Evolutionary conservation across 345 rosid genomes (phyloP).

Genomic region (Mallotus nudiflorus): DNA sequence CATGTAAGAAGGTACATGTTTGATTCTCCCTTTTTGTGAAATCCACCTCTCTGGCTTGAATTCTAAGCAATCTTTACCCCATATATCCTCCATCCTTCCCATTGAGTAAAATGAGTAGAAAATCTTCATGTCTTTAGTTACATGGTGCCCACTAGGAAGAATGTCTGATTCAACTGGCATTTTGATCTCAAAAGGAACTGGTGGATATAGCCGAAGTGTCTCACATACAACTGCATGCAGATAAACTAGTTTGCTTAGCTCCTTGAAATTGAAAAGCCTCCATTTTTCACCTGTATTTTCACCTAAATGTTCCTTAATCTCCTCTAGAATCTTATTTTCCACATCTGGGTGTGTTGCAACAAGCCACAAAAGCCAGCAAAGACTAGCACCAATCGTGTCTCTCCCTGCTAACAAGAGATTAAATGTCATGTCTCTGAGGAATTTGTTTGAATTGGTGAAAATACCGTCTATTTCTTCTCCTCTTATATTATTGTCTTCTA

Average conservation of each 20-base stretch:
- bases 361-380: constrained; percentile 43
- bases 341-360: constrained; percentile 31
- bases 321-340: constrained; percentile 26
- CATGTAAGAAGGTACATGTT: constrained; percentile 11
- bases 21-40: constrained; percentile 2
- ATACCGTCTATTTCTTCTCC: background rate
- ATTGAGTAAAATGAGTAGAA: constrained; percentile 65
- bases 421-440: constrained; percentile 23
- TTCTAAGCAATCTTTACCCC: constrained; percentile 65
- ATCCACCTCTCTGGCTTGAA: constrained; percentile 44
- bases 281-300: background rate
- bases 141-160: constrained; percentile 65
- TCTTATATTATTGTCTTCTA: background rate
- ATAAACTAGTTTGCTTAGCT: constrained; percentile 54
- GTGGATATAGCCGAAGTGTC: constrained; percentile 72
- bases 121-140: constrained; percentile 52
- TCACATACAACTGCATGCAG: constrained; percentile 53
- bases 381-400: constrained; percentile 30
- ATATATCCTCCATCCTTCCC: constrained; percentile 74
- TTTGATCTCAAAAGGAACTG: constrained; percentile 75
- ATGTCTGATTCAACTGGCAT: constrained; percentile 50
- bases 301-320: constrained; percentile 5
- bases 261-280: constrained; percentile 10
- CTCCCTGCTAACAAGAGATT: constrained; percentile 36
- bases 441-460: constrained; percentile 8